Percentiles rank a stretch among this genome's conserved stretches.
These are phyloP conservation scores for Dendrobium huoshanense DNA, from an alignment of 106 monocot genomes.

Conservation along the genomic window DNA sequence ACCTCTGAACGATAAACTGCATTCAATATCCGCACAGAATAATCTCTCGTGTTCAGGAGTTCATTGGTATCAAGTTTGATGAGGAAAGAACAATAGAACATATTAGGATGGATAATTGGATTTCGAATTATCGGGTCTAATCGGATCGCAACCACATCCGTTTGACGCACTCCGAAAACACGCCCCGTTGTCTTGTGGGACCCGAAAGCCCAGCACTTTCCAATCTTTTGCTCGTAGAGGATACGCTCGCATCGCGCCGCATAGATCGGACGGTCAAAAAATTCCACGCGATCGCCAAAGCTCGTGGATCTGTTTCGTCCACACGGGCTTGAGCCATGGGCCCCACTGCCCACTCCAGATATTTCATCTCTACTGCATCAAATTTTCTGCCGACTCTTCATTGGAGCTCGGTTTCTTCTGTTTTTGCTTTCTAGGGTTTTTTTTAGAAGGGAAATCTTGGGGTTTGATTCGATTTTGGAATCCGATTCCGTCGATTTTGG, in stretches of 20 bases:
- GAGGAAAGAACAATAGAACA: too few species aligned
- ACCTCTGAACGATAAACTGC: too few species aligned
- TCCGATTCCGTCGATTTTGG: background rate
- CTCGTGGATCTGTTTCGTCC: background rate
- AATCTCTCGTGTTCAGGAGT: too few species aligned
- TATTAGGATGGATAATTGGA: too few species aligned
- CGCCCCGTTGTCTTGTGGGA: background rate
- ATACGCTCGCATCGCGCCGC: background rate
- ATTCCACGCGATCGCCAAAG: background rate
- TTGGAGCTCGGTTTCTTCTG: background rate
- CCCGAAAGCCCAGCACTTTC: background rate
- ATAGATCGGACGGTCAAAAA: background rate
- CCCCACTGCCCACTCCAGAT: background rate
- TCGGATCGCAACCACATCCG: too few species aligned
- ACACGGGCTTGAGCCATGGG: background rate
- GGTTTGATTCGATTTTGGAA: background rate
- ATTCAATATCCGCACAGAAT: too few species aligned
- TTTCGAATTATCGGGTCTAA: too few species aligned
- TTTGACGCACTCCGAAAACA: background rate
- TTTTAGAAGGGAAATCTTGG: background rate
- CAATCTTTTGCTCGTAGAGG: background rate
- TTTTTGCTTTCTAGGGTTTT: background rate
- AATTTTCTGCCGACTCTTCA: background rate
- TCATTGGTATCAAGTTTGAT: too few species aligned
- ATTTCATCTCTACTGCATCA: background rate